A percentile compares a stretch with the other conserved stretches of the same genome.
These are phyloP conservation scores for Arabidopsis hybrid DNA, from an alignment of 441 rosid species.

Conservation along the genomic window DNA sequence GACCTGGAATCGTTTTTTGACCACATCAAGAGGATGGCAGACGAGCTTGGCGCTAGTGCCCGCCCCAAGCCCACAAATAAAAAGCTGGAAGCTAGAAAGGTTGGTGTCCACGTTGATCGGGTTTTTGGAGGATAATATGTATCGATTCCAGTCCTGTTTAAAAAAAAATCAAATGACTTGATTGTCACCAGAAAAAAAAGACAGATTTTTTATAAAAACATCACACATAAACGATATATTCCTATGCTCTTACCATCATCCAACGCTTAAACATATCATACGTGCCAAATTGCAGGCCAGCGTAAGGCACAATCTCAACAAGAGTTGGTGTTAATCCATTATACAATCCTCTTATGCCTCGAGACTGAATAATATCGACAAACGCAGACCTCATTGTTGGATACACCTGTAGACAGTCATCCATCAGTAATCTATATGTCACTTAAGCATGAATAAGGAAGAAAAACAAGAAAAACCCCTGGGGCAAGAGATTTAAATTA, in stretches of 20 bases:
- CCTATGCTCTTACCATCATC: conserved; percentile 63
- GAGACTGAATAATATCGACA: conserved; percentile 69
- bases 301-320: conserved; percentile 94
- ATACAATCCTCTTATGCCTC: conserved; percentile 89
- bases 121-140: conserved; percentile 49
- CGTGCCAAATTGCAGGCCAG: conserved; percentile 97
- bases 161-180: conserved; percentile 15
- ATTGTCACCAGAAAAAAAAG: conserved; percentile 6
- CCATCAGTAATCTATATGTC: conserved; percentile 29
- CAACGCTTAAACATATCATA: conserved; percentile 93
- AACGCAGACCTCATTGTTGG: conserved; percentile 97
- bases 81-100: conserved; percentile 84
- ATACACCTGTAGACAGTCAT: conserved; percentile 63
- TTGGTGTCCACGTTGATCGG: conserved; percentile 48
- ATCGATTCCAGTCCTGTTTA: conserved; percentile 76
- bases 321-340: conserved; percentile 94
- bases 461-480: background rate
- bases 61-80: conserved; percentile 86
- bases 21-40: conserved; percentile 98
- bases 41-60: conserved; percentile 98
- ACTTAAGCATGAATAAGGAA: background rate
- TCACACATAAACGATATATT: background rate
- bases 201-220: background rate
- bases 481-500: background rate
- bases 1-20: conserved; percentile 98